Conservation (phyloP, 345 rosid species). For the Leavenworthia alabamica region DNA sequence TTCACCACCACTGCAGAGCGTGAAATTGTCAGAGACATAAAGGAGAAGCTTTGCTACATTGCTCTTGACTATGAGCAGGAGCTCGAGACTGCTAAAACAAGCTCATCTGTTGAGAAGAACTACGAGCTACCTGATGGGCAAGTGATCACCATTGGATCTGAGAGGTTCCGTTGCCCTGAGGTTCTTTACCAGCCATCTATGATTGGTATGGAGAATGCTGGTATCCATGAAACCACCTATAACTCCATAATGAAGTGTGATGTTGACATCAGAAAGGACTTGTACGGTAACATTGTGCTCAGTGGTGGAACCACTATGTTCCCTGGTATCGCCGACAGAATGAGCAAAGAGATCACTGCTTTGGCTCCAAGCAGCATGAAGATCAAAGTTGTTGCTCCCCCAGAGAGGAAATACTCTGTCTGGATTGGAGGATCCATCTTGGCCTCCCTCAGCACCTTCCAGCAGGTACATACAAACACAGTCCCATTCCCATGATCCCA, state of each 20-base stretch:
- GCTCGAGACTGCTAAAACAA: conserved; percentile 79
- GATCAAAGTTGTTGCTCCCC: conserved; percentile 91
- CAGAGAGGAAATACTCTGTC: conserved; percentile 88
- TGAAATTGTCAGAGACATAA: conserved; percentile 92
- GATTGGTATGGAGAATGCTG: conserved; percentile 95
- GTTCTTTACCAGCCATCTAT: conserved; percentile 92
- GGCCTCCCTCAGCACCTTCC: conserved; percentile 96
- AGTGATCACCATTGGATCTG: conserved; percentile 88
- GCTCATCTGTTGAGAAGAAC: conserved; percentile 85
- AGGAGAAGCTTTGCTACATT: conserved; percentile 86
- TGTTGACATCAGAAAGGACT: conserved; percentile 85
- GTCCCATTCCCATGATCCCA: too few species aligned
- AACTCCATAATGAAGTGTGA: conserved; percentile 95
- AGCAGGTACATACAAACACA: conserved; percentile 70
- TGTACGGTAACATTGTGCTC: conserved; percentile 85
- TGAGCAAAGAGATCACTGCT: conserved; percentile 92
- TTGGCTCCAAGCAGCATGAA: conserved; percentile 96
- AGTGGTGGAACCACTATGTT: conserved; percentile 97
- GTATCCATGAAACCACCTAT: conserved; percentile 86
- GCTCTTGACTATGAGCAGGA: conserved; percentile 93
- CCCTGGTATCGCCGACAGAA: conserved; percentile 78
- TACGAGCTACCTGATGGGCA: conserved; percentile 86
- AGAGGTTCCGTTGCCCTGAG: conserved; percentile 91
- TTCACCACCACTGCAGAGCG: conserved; percentile 97
- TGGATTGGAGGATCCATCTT: conserved; percentile 93